Conservation (phyloP, 2,329 filamentous ascomycete species). For the Ceratocystiopsis brevicomis region DNA sequence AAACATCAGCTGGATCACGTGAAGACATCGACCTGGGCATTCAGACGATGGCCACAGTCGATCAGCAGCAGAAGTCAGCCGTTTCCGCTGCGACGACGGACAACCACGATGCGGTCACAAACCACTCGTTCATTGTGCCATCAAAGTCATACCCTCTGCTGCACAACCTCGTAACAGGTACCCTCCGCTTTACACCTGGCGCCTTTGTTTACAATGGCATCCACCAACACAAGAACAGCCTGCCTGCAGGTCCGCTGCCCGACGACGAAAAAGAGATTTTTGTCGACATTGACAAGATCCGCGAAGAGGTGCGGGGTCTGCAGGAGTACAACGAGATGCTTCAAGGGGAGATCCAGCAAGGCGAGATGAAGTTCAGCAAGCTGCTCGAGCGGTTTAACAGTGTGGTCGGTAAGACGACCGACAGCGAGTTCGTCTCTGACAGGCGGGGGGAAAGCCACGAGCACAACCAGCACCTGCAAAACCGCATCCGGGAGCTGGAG, state of each 20-base stretch:
- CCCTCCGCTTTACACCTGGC: constrained; percentile 8
- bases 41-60: background rate
- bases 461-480: constrained; percentile 4
- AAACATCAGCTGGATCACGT: constrained; percentile 6
- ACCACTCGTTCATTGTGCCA: constrained; percentile 10
- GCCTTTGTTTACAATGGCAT: constrained; percentile 5
- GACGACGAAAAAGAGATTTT: constrained; percentile 11
- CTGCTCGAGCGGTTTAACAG: constrained; percentile 8
- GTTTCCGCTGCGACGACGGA: background rate
- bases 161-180: constrained; percentile 9
- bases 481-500: constrained; percentile 8
- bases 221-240: constrained; percentile 3
- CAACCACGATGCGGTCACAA: constrained; percentile 3
- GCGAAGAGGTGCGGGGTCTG: constrained; percentile 14
- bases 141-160: constrained; percentile 9
- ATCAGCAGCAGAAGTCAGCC: background rate
- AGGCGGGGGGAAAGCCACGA: constrained; percentile 2
- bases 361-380: constrained; percentile 9
- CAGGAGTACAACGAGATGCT: constrained; percentile 12
- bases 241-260: constrained; percentile 5
- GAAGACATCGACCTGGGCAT: constrained; percentile 4
- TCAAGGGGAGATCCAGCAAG: constrained; percentile 9
- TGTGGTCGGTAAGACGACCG: constrained; percentile 3
- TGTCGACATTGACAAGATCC: constrained; percentile 17
- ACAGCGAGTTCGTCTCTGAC: constrained; percentile 3